Percentiles rank a stretch among this genome's conserved stretches.
These are phyloP conservation scores for Camelina laxa DNA, from an alignment of 345 rosid genomes.

Conservation along the genomic window DNA sequence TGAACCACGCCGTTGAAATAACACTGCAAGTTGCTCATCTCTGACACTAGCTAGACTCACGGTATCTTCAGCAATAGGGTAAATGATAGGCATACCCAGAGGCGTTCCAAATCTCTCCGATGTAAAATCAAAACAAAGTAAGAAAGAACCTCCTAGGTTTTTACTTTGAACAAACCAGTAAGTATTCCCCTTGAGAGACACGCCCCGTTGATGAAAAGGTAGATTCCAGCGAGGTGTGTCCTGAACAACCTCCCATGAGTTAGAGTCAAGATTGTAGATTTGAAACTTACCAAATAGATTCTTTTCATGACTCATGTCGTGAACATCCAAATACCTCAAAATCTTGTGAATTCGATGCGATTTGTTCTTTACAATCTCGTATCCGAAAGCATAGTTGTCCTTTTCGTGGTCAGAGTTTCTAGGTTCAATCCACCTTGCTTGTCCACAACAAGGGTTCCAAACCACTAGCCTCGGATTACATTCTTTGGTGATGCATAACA, in stretches of 20 bases:
- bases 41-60: neutral
- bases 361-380: slow-evolving; percentile 1
- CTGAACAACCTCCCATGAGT: neutral
- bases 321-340: neutral
- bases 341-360: neutral
- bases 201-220: neutral
- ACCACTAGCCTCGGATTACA: neutral
- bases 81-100: neutral
- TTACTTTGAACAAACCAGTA: neutral
- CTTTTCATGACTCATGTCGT: neutral
- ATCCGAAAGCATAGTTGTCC: neutral
- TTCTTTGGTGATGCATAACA: neutral
- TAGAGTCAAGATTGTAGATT: neutral
- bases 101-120: neutral
- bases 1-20: neutral
- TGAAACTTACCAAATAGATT: neutral
- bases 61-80: accelerated
- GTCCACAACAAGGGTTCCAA: neutral
- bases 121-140: slow-evolving; percentile 14
- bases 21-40: slow-evolving; percentile 15
- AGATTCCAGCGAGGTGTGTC: neutral
- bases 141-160: neutral
- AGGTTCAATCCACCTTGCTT: neutral
- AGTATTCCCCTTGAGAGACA: neutral
- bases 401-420: neutral